Base-by-base conservation (phyloP, 495 filamentous ascomycete species). In the Bacidia rubella region DNA sequence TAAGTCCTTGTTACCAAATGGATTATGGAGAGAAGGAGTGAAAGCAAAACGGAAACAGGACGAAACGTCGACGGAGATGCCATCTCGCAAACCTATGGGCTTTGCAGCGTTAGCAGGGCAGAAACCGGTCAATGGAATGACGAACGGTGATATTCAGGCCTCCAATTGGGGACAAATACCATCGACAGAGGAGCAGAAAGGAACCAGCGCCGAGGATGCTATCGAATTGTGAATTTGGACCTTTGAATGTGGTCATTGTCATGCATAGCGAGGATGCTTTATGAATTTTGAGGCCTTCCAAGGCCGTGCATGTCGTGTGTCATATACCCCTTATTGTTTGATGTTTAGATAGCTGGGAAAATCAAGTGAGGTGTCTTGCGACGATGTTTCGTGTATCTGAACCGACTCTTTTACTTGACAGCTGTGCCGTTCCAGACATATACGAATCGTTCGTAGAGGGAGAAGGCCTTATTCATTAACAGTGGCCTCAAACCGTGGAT, bases 201-300 rank as follows among this genome's bases (percentile, higher is more conserved):
- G 57, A 11, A 11, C 45, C 12, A 59, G 57, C 51, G 45, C 42
- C 12, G 57, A 59, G 23, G 57, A 59, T 47, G 57, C 57, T 19
- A 59, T 59, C 25, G 57, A 59, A 41, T 50, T 59, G 2, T 59
- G 41, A 46, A 0, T 11, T 11, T 35, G n/a, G 11, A 10, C 38
- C 22, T 27, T 17, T 47, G 49, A 23, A 23, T 24, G 11, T 55
- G 19, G 24, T 1, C 7, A 25, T n/a, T 49, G 17, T 54, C 12
- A 11, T 21, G 39, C 51, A 54, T 54, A 54, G 55, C 55, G 55
- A 50, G 21, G 51, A 51, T 20, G 51, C 43, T 32, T 26, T 35
- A 11, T 49, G 47, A 47, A 47, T 11, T 1, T 19, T 2, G 45
- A n/a, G n/a, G n/a, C n/a, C 15, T 35, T 35, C 29, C 15, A 35